Percentiles rank a stretch among this genome's conserved stretches.
Conservation (phyloP, 768 basidiomycete genomes). For the Fomitopsis pulvina region DNA sequence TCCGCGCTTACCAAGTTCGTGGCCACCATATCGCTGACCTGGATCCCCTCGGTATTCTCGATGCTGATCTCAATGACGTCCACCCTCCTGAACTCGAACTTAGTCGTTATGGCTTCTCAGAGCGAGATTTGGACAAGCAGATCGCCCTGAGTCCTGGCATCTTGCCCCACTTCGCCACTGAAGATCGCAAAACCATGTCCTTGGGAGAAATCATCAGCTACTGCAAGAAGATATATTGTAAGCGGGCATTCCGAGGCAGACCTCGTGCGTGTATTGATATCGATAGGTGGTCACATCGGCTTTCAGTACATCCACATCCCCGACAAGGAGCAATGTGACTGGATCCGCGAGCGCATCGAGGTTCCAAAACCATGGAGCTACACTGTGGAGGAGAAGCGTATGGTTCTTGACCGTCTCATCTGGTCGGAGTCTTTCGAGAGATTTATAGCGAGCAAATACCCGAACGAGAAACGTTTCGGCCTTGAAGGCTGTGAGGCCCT, state of each 20-base stretch:
- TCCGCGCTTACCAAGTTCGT: constrained; percentile 97
- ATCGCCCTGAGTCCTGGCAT: constrained; percentile 95
- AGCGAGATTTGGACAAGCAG: constrained; percentile 90
- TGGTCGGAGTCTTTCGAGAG: constrained; percentile 99
- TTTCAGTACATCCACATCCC: constrained; percentile 95
- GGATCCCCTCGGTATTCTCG: constrained; percentile 91
- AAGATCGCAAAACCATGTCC: constrained; percentile 81
- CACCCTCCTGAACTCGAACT: constrained; percentile 88
- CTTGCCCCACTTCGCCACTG: constrained; percentile 88
- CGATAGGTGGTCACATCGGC: constrained; percentile 75
- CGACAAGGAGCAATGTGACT: constrained; percentile 98
- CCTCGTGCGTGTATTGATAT: not conserved
- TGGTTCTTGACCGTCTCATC: constrained; percentile 98
- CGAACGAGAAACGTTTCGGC: constrained; percentile 99
- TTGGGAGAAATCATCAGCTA: constrained; percentile 88
- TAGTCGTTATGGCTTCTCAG: constrained; percentile 91
- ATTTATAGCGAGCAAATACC: constrained; percentile 97
- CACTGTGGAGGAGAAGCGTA: constrained; percentile 95
- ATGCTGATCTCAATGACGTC: constrained; percentile 75
- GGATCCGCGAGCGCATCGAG: constrained; percentile 96
- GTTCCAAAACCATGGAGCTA: constrained; percentile 97
- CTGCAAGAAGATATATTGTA: constrained; percentile 91
- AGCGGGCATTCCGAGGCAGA: constrained; percentile 23
- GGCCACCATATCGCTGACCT: constrained; percentile 95
- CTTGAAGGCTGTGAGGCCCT: constrained; percentile 97